Base-by-base conservation (phyloP, 306 rosid species). In the Corylus americana region DNA sequence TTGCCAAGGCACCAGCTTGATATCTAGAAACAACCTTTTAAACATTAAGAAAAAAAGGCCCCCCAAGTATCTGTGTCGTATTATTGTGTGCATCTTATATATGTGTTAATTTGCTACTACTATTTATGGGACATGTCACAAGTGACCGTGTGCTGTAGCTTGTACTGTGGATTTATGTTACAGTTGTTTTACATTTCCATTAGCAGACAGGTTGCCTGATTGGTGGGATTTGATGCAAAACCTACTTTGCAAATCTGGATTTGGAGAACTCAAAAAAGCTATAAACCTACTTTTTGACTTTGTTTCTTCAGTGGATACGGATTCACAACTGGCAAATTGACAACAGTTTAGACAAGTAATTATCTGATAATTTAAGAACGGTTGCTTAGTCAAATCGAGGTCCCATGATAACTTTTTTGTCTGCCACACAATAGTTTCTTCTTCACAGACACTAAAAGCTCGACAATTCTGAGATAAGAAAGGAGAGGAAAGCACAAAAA, bases 1-100 rank as follows among this genome's bases (percentile, higher is more conserved):
- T 85, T 67, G 91, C 85, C 83, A 95, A 95, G 87, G 35, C 85
- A 39, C 84, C 84, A 73, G 77, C 83, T 51, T 79, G 75, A 81
- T 77, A 77, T 77, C 79, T 14, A 72, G 8, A 59, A 67, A 44
- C 78, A 67, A 44, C 78, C 50, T 7, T 57, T 78, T 3, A 39
- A 31, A 73, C n/a, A 35, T 70, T 58, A 74, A 78, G 35, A 49
- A 67, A 55, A 37, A 35, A 67, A 55, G 73, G 18, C 35, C 11
- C 37, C 75, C 79, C 76, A 66, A 37, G 25, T 73, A 75, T 42
- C 17, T 51, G 54, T 73, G 44, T 58, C 67, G 79, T 76, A 61
- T 51, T 16, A 29, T 8, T 47, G 69, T 22, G 22, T 42, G 51
- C 5, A 47, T 45, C 47, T 4, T 35, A 5, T 35, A 1, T 67